A percentile compares a stretch with the other conserved stretches of the same genome.
These are phyloP conservation scores for Raddia distichophylla DNA, from an alignment of 176 grass and related monocot species.

Conservation along the genomic window DNA sequence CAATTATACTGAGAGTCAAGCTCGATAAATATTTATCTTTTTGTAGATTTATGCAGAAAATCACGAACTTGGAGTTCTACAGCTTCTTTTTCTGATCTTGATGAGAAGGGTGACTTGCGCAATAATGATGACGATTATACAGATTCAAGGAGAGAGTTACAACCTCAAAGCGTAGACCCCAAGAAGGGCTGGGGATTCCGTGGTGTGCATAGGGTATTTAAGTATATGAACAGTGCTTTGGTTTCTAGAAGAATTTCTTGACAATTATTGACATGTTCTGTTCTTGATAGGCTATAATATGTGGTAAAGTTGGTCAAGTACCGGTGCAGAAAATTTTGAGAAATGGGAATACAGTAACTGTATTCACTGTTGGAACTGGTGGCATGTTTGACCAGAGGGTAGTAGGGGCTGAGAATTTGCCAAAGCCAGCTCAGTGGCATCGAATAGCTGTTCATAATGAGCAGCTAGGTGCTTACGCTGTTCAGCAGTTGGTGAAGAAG, in stretches of 20 bases:
- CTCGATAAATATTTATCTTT: conserved; percentile 27
- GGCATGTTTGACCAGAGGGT: conserved; percentile 95
- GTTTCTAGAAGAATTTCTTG: conserved; percentile 17
- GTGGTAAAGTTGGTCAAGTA: conserved; percentile 83
- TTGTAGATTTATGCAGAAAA: conserved; percentile 56
- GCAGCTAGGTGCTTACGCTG: conserved; percentile 62
- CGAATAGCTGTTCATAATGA: conserved; percentile 81
- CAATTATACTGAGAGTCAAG: conserved; percentile 20
- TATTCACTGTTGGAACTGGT: conserved; percentile 94
- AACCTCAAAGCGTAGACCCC: conserved; percentile 67
- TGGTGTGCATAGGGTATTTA: conserved; percentile 78
- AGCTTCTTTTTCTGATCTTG: conserved; percentile 53
- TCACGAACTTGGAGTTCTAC: conserved; percentile 65
- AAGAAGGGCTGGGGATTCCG: conserved; percentile 76
- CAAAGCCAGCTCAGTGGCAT: conserved; percentile 91
- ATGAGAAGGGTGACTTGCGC: conserved; percentile 51
- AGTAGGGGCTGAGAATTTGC: conserved; percentile 55
- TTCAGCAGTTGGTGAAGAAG: conserved; percentile 90
- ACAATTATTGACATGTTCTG: conserved; percentile 5
- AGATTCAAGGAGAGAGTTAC: conserved; percentile 61
- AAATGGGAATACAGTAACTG: conserved; percentile 72
- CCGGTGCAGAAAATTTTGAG: conserved; percentile 94
- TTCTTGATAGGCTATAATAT: conserved; percentile 83
- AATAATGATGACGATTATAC: conserved; percentile 31
- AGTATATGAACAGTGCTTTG: conserved; percentile 18